Base-by-base conservation (phyloP, 305 asterid species). In the Solanum aculeatissimum region DNA sequence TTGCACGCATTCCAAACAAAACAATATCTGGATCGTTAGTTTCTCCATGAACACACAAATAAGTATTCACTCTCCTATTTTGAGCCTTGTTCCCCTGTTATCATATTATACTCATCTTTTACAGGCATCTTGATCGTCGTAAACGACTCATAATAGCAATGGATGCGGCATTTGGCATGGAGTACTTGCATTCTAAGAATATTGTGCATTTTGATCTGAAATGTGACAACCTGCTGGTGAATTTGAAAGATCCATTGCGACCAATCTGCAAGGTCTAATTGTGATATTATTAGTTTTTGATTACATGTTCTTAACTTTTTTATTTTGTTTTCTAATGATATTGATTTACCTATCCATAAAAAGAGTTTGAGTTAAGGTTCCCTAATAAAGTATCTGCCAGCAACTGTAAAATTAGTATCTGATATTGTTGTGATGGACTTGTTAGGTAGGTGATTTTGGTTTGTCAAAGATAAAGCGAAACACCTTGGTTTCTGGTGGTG, bases 131-230 rank as follows among this genome's bases (percentile, higher is more conserved):
- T 83, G 97, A 94, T 91, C 92, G 91, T 54, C 91, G 96, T 55
- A 94, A 91, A 90, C 88, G 92, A 86, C 94, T 94, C 65, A 89
- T 93, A 82, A 94, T 94, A 84, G 98, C 98, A 84, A 93, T 91
- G 97, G 98, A 94, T 89, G 98, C 96, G 65, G 96, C 97, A 75
- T 94, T 94, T 88, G 98, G 98, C 53, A 93, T 93, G 98, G 98
- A 94, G 88, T 94, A 94, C 89, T 86, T 93, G 92, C 98, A 94
- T 87, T 91, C 96, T 21, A 94, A 92, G 90, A 92, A 92, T 86
- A 93, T 92, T 83, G 98, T 94, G 58, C 98, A 94, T 90, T 94
- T 94, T 85, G 98, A 94, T 89, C 89, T 94, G 87, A 94, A 94
- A 89, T 92, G 98, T 85, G 98, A 94, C 90, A 94, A 94, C 83